phyloP scores from a whole-genome alignment of 129 eudicot genomes.

The carrot (Daucus carota) region DH1_v3.0 NC_030386.2:14705001-14705500 shows the following conservation, averaged over 20 bases:
- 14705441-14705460: neutral
- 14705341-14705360: slow-evolving; percentile 85
- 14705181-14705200: neutral
- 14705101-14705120: neutral
- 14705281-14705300: neutral
- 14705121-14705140: neutral
- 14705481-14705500: slow-evolving; percentile 29
- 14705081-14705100: neutral
- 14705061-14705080: neutral
- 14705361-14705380: slow-evolving; percentile 60
- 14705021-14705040: neutral
- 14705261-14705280: too few relatives aligned
- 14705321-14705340: slow-evolving; percentile 98
- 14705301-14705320: slow-evolving; percentile 41
- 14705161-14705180: neutral
- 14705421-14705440: neutral
- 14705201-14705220: neutral
- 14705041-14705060: neutral
- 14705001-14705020: neutral
- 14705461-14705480: neutral
- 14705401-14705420: slow-evolving; percentile 7
- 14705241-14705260: neutral
- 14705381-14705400: slow-evolving; percentile 38
- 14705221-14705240: neutral
- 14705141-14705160: neutral